These are phyloP conservation scores for Trichoderma sp. DNA, from an alignment of 2,329 filamentous ascomycete species.

Conservation along the genomic window DNA sequence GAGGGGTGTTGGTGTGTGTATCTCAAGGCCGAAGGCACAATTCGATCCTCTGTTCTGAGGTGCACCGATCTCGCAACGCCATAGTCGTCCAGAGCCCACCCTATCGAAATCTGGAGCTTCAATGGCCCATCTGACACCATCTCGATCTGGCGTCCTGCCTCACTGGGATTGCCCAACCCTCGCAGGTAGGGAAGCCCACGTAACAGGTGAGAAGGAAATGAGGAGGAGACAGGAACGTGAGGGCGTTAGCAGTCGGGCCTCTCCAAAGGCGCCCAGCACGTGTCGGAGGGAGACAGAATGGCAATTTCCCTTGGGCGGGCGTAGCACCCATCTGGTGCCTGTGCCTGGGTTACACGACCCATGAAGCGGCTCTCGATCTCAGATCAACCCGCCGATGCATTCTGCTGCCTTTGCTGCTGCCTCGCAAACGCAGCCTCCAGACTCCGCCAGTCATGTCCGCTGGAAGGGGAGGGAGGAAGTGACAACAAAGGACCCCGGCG, in stretches of 20 bases:
- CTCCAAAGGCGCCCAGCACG: conserved; percentile 14
- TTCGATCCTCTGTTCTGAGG: neutral
- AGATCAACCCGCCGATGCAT: neutral
- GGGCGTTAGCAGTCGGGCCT: neutral
- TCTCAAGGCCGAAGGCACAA: conserved; percentile 8
- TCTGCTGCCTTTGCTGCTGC: neutral
- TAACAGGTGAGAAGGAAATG: neutral
- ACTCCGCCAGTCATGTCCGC: neutral
- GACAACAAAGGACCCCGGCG: neutral
- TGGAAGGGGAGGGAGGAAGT: neutral
- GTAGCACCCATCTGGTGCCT: conserved; percentile 9
- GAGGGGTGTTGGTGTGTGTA: neutral
- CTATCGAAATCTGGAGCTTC: neutral
- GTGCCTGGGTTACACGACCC: conserved; percentile 21
- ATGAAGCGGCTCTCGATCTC: neutral
- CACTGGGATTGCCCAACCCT: conserved; percentile 16
- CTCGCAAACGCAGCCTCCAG: neutral
- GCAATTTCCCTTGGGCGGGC: neutral
- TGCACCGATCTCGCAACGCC: neutral
- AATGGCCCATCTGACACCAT: neutral
- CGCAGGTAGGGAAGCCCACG: neutral
- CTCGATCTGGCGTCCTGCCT: neutral
- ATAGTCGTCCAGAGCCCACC: neutral
- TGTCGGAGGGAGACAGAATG: neutral
- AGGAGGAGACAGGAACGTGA: neutral